These are phyloP conservation scores for Clavulina sp. DNA, from an alignment of 768 basidiomycete species.

Conservation along the genomic window DNA sequence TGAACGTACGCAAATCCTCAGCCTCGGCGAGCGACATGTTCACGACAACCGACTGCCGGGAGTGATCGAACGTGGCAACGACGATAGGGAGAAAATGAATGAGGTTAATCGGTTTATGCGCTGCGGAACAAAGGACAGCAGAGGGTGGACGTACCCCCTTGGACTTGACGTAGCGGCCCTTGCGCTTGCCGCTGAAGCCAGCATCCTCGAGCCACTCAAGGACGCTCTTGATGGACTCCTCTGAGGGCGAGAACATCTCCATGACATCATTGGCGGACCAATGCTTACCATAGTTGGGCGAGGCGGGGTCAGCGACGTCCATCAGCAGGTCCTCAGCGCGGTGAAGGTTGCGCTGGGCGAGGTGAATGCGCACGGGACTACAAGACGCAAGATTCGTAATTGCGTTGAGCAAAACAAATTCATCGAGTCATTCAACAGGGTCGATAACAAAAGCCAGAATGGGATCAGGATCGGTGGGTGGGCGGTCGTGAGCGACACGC, in stretches of 20 bases:
- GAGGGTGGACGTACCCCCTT: background rate
- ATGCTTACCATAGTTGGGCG: conserved; percentile 6
- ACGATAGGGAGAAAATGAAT: background rate
- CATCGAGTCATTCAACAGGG: too few species aligned
- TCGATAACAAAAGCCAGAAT: too few species aligned
- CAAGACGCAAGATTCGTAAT: too few species aligned
- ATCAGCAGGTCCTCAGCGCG: conserved; percentile 3
- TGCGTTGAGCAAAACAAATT: too few species aligned
- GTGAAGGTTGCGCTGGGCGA: conserved; percentile 4
- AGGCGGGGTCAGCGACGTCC: conserved; percentile 4
- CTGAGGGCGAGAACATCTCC: conserved; percentile 28
- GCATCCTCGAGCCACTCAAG: conserved; percentile 26
- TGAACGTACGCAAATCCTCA: conserved; percentile 6
- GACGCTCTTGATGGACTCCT: conserved; percentile 26
- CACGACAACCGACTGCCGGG: conserved; percentile 12
- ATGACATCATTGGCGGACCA: conserved; percentile 13
- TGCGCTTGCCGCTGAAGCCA: conserved; percentile 26
- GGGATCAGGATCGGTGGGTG: too few species aligned
- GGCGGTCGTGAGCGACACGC: too few species aligned
- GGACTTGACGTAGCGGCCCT: too few species aligned
- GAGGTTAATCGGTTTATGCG: background rate
- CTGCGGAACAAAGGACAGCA: background rate
- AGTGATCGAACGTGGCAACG: conserved; percentile 21
- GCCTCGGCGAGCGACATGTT: conserved; percentile 9
- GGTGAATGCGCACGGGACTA: conserved; percentile 6